Evolutionary conservation across 2,329 filamentous ascomycete species (phyloP).

Genomic region (Polytolypa hystricis): DNA sequence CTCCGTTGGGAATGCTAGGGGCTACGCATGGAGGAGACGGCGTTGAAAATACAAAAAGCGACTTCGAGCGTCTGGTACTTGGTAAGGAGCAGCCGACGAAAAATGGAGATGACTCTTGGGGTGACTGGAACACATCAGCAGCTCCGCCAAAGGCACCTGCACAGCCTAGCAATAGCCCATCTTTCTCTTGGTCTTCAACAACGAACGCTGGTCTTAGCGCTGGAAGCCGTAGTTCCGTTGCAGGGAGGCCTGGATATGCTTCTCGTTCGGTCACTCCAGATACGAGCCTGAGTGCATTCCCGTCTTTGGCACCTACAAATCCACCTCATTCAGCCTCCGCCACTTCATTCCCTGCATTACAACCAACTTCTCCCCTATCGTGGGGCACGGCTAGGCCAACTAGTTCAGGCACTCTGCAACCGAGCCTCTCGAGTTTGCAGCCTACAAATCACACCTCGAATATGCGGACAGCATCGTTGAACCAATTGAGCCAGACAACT

Average conservation of each 20-base stretch:
- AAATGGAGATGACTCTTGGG: slow-evolving; percentile 24
- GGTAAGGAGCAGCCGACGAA: slow-evolving; percentile 45
- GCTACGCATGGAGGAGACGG: slow-evolving; percentile 37
- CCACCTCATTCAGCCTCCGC: slow-evolving; percentile 15
- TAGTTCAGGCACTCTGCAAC: background rate
- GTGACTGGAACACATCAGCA: slow-evolving; percentile 21
- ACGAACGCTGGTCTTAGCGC: slow-evolving; percentile 11
- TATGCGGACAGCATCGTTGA: slow-evolving; percentile 13
- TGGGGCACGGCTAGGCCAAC: slow-evolving; percentile 4
- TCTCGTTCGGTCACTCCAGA: slow-evolving; percentile 43
- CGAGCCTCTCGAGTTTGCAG: no score
- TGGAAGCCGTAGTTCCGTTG: slow-evolving; percentile 7
- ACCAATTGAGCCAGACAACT: slow-evolving; percentile 8
- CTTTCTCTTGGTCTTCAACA: slow-evolving; percentile 35
- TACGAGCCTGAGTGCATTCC: slow-evolving; percentile 36
- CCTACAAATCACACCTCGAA: slow-evolving; percentile 11
- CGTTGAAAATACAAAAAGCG: slow-evolving; percentile 49
- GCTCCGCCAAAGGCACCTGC: slow-evolving; percentile 18
- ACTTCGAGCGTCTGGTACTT: slow-evolving; percentile 84
- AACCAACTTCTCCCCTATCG: slow-evolving; percentile 6
- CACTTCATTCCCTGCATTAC: slow-evolving; percentile 5
- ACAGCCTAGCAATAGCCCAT: slow-evolving; percentile 21
- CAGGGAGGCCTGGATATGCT: slow-evolving; percentile 15
- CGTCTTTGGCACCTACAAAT: slow-evolving; percentile 34
- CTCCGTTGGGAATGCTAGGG: slow-evolving; percentile 17